A percentile compares a stretch with the other conserved stretches of the same genome.
Evolutionary conservation across 1,284 basidiomycete species (phyloP).

Genomic region (Ceratobasidium sp.): DNA sequence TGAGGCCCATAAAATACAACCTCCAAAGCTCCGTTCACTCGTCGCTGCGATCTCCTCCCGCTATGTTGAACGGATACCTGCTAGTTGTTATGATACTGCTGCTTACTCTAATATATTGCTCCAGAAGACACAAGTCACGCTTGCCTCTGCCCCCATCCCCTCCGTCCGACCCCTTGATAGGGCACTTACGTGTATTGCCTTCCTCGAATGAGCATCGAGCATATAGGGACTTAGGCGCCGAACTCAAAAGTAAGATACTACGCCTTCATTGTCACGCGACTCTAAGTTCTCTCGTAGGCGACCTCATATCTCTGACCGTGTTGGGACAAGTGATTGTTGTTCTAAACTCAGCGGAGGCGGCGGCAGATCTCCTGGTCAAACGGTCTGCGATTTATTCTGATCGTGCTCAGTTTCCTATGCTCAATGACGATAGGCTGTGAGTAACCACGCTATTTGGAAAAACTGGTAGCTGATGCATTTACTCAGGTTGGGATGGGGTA

Average conservation of each 20-base stretch:
- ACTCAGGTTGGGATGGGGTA: conserved; percentile 9
- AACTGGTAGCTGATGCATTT: background rate
- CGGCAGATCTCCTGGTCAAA: conserved; percentile 41
- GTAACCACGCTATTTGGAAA: background rate
- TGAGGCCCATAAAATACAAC: no score
- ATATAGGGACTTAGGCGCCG: background rate
- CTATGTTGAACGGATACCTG: no score
- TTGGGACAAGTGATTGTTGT: conserved; percentile 42
- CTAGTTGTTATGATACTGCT: no score
- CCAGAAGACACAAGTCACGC: background rate
- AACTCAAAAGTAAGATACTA: conserved; percentile 20
- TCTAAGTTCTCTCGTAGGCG: no score
- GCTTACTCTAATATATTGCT: no score
- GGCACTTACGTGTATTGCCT: background rate
- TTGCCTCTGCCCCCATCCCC: conserved; percentile 5
- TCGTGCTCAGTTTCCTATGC: conserved; percentile 38
- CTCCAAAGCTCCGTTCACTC: no score
- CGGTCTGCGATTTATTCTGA: conserved; percentile 39
- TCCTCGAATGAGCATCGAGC: conserved; percentile 2
- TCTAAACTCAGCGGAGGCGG: conserved; percentile 40
- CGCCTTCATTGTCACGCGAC: no score
- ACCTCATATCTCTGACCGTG: conserved; percentile 37
- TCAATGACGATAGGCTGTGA: background rate
- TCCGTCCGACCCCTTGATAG: background rate
- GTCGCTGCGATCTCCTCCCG: no score